These are phyloP conservation scores for Rosa persica DNA, from an alignment of 306 rosid genomes.

Conservation along the genomic window DNA sequence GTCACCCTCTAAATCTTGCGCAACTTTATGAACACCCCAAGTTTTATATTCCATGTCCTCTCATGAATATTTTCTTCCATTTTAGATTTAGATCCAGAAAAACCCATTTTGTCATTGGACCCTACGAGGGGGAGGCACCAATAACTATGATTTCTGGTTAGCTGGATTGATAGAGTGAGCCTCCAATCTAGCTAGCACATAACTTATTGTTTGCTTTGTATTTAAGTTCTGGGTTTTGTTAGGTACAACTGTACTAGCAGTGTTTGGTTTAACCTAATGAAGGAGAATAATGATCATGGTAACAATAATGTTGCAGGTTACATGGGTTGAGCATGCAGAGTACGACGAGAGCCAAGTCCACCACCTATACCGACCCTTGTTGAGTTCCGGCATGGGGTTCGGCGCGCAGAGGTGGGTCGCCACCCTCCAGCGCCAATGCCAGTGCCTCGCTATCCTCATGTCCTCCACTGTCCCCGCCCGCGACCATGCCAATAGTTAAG, in stretches of 20 bases:
- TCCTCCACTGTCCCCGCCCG: constrained; percentile 61
- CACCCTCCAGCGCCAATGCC: constrained; percentile 86
- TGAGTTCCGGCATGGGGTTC: constrained; percentile 87
- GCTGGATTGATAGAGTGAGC: constrained; percentile 17
- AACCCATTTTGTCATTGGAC: not conserved
- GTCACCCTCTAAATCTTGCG: constrained; percentile 26
- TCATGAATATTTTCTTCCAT: constrained; percentile 15
- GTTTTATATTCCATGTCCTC: constrained; percentile 36
- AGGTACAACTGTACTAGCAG: not conserved
- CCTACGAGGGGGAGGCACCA: not conserved
- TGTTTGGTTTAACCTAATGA: not conserved
- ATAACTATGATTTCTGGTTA: constrained; percentile 9
- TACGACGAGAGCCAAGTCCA: constrained; percentile 85
- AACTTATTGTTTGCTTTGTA: constrained; percentile 11
- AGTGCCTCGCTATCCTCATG: constrained; percentile 86
- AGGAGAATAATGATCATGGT: not conserved
- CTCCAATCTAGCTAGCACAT: constrained; percentile 10
- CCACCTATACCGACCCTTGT: constrained; percentile 67
- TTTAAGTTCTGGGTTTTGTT: constrained; percentile 3
- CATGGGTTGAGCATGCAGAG: constrained; percentile 97
- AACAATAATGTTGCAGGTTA: constrained; percentile 49
- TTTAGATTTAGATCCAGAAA: constrained; percentile 8
- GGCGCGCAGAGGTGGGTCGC: constrained; percentile 93
- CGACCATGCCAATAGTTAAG: constrained; percentile 58
- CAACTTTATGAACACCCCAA: constrained; percentile 20